These are phyloP conservation scores for Globisporangium perplexum DNA, from an alignment of 352 stramenopile genomes.

Conservation along the genomic window DNA sequence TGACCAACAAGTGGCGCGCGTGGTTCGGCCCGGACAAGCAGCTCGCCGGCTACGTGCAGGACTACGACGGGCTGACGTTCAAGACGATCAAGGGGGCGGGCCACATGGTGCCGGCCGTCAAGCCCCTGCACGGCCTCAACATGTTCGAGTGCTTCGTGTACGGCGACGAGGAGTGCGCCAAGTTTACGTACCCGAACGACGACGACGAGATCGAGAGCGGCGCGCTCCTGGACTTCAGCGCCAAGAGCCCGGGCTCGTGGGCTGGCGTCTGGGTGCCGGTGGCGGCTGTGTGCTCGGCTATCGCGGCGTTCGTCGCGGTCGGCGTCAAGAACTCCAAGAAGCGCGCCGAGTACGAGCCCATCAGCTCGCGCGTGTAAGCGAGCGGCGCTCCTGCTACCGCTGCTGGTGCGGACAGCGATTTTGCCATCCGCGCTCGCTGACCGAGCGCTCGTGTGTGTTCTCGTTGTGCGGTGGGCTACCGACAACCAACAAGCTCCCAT, in stretches of 20 bases:
- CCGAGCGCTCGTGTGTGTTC: background rate
- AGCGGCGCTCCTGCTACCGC: background rate
- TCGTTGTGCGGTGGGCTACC: background rate
- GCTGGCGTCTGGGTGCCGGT: conserved; percentile 19
- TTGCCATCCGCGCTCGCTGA: background rate
- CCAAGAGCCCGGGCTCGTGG: conserved; percentile 4
- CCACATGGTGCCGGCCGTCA: conserved; percentile 84
- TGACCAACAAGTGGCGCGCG: conserved; percentile 55
- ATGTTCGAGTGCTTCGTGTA: conserved; percentile 85
- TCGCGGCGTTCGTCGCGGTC: conserved; percentile 27
- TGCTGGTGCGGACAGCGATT: background rate
- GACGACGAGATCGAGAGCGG: conserved; percentile 56
- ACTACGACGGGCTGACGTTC: conserved; percentile 85
- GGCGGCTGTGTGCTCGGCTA: conserved; percentile 19
- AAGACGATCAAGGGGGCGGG: conserved; percentile 90
- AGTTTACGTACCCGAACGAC: conserved; percentile 62
- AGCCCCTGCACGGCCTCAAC: conserved; percentile 65
- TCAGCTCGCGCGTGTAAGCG: conserved; percentile 29
- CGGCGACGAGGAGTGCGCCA: conserved; percentile 40
- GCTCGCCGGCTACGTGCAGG: conserved; percentile 83
- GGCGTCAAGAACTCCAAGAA: conserved; percentile 37
- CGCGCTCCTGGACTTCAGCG: conserved; percentile 1
- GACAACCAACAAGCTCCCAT: background rate
- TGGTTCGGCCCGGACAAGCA: conserved; percentile 79
- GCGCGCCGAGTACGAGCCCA: conserved; percentile 32